These are phyloP conservation scores for Podospora sp. DNA, from an alignment of 495 filamentous ascomycete species.

Conservation along the genomic window DNA sequence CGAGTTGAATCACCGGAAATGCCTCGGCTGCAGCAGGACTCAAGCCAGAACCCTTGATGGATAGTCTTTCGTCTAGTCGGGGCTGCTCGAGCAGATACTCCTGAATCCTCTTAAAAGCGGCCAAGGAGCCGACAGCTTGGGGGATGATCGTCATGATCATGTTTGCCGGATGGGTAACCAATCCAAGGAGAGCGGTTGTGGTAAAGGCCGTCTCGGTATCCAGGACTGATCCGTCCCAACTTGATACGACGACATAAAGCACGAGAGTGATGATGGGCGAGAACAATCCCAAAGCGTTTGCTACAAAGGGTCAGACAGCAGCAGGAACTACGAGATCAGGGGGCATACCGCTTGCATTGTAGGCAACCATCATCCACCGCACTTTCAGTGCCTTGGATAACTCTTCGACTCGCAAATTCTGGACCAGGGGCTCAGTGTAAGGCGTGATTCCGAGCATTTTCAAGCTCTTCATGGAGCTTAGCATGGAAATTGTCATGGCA, in stretches of 20 bases:
- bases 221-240: background rate
- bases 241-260: background rate
- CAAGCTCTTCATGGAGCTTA: slow-evolving; percentile 60
- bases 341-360: background rate
- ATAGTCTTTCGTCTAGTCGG: background rate
- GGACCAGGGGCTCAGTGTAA: slow-evolving; percentile 43
- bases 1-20: background rate
- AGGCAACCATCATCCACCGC: background rate
- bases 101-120: background rate
- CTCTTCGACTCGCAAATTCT: slow-evolving; percentile 58
- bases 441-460: slow-evolving; percentile 65
- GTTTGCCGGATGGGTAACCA: background rate
- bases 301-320: background rate
- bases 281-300: background rate
- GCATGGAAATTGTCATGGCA: slow-evolving; percentile 51
- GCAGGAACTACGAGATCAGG: background rate
- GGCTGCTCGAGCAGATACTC: background rate
- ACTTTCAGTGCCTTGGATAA: slow-evolving; percentile 52
- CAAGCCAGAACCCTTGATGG: background rate
- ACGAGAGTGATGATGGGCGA: background rate
- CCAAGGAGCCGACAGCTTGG: background rate
- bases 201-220: background rate
- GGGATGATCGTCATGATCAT: background rate
- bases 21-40: background rate
- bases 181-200: background rate